phyloP scores from a whole-genome alignment of 2,329 filamentous ascomycete species.

The Pseudogymnoascus sp. region DNA sequence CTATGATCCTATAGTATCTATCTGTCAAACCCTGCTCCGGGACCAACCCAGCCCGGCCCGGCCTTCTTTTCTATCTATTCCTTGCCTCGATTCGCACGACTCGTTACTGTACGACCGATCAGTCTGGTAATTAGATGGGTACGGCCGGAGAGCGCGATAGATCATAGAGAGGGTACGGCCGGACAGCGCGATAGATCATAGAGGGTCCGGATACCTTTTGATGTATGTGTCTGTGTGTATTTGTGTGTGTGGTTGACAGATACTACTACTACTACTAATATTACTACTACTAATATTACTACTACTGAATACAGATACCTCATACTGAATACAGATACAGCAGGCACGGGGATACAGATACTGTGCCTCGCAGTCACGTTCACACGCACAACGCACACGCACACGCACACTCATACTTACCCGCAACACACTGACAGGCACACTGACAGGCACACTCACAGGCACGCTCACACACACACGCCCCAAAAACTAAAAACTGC shows the following conservation, averaged over 20 bases:
- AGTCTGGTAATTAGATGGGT: background rate
- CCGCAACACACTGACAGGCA: background rate
- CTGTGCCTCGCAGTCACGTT: background rate
- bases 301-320: no score
- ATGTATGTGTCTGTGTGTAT: background rate
- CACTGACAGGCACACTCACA: background rate
- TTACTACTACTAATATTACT: no score
- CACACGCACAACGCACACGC: background rate
- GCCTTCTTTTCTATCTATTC: background rate
- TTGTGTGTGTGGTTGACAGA: background rate
- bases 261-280: no score
- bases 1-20: no score
- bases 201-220: background rate
- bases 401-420: background rate
- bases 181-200: background rate
- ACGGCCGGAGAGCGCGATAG: background rate
- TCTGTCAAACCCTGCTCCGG: background rate
- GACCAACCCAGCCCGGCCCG: background rate
- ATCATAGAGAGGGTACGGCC: background rate
- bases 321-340: background rate
- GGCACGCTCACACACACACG: no score
- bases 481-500: no score
- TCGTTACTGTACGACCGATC: background rate
- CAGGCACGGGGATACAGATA: background rate
- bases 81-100: background rate